phyloP scores from a whole-genome alignment of 139 green algal genomes.

The Raphidocelis subcapitata region DNA sequence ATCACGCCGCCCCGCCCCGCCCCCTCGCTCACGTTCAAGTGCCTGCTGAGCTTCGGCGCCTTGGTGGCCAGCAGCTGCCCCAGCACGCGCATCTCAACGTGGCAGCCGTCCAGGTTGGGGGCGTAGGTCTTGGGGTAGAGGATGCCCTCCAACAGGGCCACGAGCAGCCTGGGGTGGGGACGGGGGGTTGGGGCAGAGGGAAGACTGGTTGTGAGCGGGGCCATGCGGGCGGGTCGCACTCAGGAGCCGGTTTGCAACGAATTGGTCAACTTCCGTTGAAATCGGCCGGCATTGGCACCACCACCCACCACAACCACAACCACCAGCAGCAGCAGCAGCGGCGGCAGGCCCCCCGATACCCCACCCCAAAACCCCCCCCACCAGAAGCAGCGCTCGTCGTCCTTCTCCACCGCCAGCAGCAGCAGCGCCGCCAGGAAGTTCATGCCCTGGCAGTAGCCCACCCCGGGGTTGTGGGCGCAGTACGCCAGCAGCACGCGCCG shows the following conservation, averaged over 20 bases:
- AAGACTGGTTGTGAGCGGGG: not conserved
- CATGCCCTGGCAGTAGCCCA: constrained; percentile 53
- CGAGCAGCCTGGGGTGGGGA: constrained; percentile 27
- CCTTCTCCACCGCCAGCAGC: constrained; percentile 30
- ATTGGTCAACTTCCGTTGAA: no score
- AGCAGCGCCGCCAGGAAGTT: constrained; percentile 49
- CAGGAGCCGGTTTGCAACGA: not conserved
- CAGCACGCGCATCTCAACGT: constrained; percentile 78
- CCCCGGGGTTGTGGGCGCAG: constrained; percentile 49
- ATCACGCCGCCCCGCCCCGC: no score
- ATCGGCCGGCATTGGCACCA: no score
- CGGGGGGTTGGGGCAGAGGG: no score
- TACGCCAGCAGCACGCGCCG: constrained; percentile 71
- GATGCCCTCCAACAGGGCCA: constrained; percentile 52
- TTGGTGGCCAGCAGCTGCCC: constrained; percentile 43
- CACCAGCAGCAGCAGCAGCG: no score
- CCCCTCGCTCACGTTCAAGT: constrained; percentile 48
- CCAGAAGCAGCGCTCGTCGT: constrained; percentile 22
- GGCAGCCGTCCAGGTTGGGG: constrained; percentile 65
- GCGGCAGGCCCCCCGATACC: no score
- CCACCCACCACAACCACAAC: no score
- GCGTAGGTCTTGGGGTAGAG: constrained; percentile 68
- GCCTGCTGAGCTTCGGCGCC: constrained; percentile 53
- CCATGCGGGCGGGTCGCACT: not conserved
- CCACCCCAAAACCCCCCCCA: no score